phyloP scores from a whole-genome alignment of 192 early-diverging fungal species.

The Fimicolochytrium jonesii region DNA sequence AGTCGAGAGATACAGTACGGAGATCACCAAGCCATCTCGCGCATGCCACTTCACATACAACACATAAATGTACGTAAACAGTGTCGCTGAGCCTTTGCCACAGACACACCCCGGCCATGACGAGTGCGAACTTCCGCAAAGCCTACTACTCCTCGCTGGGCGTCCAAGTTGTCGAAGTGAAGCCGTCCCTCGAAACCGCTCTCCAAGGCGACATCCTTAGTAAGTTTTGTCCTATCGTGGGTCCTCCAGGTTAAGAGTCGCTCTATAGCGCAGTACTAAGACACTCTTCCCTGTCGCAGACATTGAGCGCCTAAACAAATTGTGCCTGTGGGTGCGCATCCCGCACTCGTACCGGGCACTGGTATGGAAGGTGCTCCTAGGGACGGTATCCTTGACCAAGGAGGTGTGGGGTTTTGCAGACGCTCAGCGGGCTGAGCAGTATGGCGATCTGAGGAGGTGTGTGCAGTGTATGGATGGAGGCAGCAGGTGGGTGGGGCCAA shows the following conservation, averaged over 20 bases:
- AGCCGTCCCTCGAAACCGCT: slow-evolving; percentile 28
- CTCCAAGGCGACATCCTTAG: slow-evolving; percentile 24
- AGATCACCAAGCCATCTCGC: too few species aligned
- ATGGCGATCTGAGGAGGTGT: slow-evolving; percentile 22
- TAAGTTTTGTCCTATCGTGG: too few species aligned
- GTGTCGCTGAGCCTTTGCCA: too few species aligned
- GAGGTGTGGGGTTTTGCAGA: slow-evolving; percentile 34
- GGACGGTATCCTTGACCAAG: slow-evolving; percentile 16
- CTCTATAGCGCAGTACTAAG: too few species aligned
- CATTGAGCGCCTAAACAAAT: slow-evolving; percentile 27
- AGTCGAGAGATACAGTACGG: too few species aligned
- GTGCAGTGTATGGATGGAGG: slow-evolving; percentile 4
- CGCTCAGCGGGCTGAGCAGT: slow-evolving; percentile 16
- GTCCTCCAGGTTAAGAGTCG: too few species aligned
- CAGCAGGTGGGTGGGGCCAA: too few species aligned
- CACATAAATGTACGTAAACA: too few species aligned
- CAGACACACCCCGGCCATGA: too few species aligned
- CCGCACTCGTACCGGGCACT: slow-evolving; percentile 34
- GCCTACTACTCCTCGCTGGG: slow-evolving; percentile 40
- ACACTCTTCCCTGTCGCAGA: too few species aligned
- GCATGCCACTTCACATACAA: too few species aligned
- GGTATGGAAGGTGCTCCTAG: slow-evolving; percentile 38
- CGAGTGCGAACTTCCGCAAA: slow-evolving; percentile 31
- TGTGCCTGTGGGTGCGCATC: slow-evolving; percentile 38
- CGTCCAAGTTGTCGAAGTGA: slow-evolving; percentile 34